Evolutionary conservation across 2,329 filamentous ascomycete genomes (phyloP).

Genomic region (Fusarium nanum): DNA sequence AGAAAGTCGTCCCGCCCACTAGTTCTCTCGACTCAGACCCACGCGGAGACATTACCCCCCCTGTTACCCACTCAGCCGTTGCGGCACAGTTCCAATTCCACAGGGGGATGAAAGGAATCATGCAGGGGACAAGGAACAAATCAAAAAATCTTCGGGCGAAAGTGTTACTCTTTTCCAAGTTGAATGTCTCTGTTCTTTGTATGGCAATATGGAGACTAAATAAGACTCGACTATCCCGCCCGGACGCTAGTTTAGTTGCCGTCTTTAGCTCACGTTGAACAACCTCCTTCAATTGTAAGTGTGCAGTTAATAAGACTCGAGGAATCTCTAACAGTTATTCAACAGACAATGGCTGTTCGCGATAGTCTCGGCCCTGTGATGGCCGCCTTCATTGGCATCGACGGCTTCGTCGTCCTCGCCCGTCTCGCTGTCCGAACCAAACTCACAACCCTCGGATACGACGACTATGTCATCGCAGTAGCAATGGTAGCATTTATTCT

Average conservation of each 20-base stretch:
- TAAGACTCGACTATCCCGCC: not conserved
- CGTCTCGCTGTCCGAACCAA: constrained; percentile 16
- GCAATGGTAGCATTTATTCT: not conserved
- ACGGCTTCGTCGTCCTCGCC: constrained; percentile 9
- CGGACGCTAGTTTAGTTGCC: not conserved
- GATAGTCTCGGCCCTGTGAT: constrained; percentile 11
- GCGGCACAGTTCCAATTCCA: not conserved
- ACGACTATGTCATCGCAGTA: constrained; percentile 6
- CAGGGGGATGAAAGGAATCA: not conserved
- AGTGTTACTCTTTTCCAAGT: not conserved
- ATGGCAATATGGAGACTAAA: not conserved
- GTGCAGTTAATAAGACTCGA: not conserved
- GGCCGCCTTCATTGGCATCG: constrained; percentile 19
- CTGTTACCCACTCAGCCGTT: not conserved
- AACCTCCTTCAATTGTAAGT: not conserved
- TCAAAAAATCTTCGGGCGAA: not conserved
- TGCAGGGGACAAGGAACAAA: not conserved
- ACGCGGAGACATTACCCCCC: not conserved
- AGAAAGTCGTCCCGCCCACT: not conserved
- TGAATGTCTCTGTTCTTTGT: not conserved
- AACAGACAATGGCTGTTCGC: constrained; percentile 12
- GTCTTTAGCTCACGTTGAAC: not conserved
- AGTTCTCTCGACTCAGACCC: not conserved
- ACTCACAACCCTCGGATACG: constrained; percentile 9
- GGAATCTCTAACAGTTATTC: not conserved